Base-by-base conservation (phyloP, 306 rosid genomes). In the Acacia acuminata region DNA sequence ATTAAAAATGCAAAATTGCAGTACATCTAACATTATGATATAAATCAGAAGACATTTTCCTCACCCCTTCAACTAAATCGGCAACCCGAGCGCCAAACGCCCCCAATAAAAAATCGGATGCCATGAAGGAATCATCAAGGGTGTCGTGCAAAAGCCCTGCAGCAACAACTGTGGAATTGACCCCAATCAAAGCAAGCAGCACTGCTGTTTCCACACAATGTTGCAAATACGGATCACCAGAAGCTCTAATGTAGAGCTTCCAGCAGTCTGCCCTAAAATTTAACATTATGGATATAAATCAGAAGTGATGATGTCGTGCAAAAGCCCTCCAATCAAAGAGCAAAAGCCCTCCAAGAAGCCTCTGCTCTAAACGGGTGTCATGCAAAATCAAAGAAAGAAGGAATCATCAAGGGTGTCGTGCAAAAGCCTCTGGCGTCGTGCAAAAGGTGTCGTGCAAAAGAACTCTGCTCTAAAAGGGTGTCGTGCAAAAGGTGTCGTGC, bases 91-190 rank as follows among this genome's bases (percentile, higher is more conserved):
- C 87, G 22, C 97, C 98, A 84, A 94, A 94, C 53, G 84, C 86
- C 75, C 83, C 90, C 79, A 73, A 82, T 81, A 96, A 87, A 76
- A 90, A 88, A 89, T 92, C 98, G 47, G 87, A 88, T 55, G 86
- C 88, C 86, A 94, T 79, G 79, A 78, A 92, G 77, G 98, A 89
- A 82, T 96, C 98, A 74, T 96, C 99, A 82, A 96, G 92, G 16
- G 98, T 89, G 83, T 96, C 98, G 75, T 96, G 99, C 84, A 96
- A 89, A 70, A 96, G 99, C 87, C 99, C 99, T 20, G 97, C 98
- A 72, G 98, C 98, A 84, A 96, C 97, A 44, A 96, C 92, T 32
- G 97, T 90, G 0, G 97, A 88, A 92, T 91, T 92, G 27, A 97
- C 98, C 69, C 98, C 99, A 32, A 96, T 90, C 86, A 89, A 77